Evolutionary conservation across 2,329 filamentous ascomycete genomes (phyloP), one percentile per base, ranked within the genome.

Genomic region (Penicillium thymicola): DNA sequence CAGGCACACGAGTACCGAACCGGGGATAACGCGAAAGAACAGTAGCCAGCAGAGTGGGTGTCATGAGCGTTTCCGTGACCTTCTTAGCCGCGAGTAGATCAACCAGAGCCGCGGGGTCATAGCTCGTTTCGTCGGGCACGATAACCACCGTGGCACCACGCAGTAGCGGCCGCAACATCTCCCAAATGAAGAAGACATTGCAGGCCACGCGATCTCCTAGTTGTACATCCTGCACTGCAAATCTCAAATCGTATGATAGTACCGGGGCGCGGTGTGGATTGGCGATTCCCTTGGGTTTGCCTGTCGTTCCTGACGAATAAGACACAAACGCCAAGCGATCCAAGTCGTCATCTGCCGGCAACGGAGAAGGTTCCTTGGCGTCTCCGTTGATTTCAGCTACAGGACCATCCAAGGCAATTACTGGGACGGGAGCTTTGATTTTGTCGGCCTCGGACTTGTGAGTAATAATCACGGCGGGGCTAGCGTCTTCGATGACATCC

Each of bases 171-270:
- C 89, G 87, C 53, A 93, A 72, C 55, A 92, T 92, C 71, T 93
- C 89, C 89, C 89, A 93, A 45, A 92, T 81, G 69, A 93, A 93
- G 72, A 92, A 93, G 57, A 92, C 89, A 77, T 92, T 93, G 76
- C 89, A 92, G n/a, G 89, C 89, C 11, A 92, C 89, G 7, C 89
- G 83, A 64, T 92, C 89, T 16, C 89, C 89, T 0, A 86, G 86
- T 18, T 81, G 74, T 3, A 90, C 77, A 69, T 92, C 86, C 62
- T 85, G 88, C 47, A 92, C 72, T 10, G 76, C 78, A 67, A 92
- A 92, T 71, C 89, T 79, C 60, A 90, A 72, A 64, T 90, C 79
- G 69, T 92, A 92, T 7, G 89, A 92, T 28, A 83, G 81, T 1
- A 92, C 86, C 0, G 89, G 80, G 16, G 89, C 89, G 65, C 84